These are phyloP conservation scores for Diddensiella caesifluorescens DNA, from an alignment of 805 yeast genomes.

Conservation along the genomic window DNA sequence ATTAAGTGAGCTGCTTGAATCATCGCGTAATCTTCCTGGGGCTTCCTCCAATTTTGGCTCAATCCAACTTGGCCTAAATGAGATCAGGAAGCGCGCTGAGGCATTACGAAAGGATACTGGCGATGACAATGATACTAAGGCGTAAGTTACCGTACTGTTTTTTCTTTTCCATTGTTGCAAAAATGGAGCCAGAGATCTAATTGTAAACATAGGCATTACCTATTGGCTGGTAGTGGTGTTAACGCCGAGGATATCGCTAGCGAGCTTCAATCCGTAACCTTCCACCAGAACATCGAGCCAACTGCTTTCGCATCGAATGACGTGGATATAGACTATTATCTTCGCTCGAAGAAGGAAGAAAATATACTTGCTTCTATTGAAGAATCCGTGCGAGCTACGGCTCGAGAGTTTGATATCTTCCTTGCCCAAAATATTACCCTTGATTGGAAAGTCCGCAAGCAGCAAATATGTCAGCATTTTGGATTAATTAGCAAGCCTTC, in stretches of 20 bases:
- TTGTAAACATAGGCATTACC: conserved; percentile 49
- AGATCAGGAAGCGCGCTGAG: conserved; percentile 64
- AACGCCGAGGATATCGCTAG: conserved; percentile 76
- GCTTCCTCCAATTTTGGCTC: conserved; percentile 65
- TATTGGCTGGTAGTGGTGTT: conserved; percentile 84
- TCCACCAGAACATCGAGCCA: conserved; percentile 30
- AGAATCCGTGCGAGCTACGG: conserved; percentile 64
- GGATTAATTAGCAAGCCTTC: conserved; percentile 41
- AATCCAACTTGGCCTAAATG: conserved; percentile 72
- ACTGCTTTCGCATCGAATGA: conserved; percentile 16
- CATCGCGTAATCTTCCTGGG: conserved; percentile 69
- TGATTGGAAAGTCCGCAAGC: conserved; percentile 80
- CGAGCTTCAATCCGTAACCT: conserved; percentile 40
- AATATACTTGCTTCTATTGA: conserved; percentile 78
- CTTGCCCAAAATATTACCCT: conserved; percentile 65
- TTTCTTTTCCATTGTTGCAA: background rate
- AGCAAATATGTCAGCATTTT: conserved; percentile 65
- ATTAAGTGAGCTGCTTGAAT: conserved; percentile 69
- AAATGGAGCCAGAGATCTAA: background rate
- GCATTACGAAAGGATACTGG: conserved; percentile 53
- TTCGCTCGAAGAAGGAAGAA: conserved; percentile 72
- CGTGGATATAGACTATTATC: conserved; percentile 43
- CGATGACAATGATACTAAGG: conserved; percentile 37
- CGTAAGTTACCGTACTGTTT: conserved; percentile 24
- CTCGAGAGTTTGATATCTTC: conserved; percentile 75